Evolutionary conservation across 2,329 filamentous ascomycete genomes (phyloP), one percentile per base, ranked within the genome.

Genomic region (Alternaria sp.): DNA sequence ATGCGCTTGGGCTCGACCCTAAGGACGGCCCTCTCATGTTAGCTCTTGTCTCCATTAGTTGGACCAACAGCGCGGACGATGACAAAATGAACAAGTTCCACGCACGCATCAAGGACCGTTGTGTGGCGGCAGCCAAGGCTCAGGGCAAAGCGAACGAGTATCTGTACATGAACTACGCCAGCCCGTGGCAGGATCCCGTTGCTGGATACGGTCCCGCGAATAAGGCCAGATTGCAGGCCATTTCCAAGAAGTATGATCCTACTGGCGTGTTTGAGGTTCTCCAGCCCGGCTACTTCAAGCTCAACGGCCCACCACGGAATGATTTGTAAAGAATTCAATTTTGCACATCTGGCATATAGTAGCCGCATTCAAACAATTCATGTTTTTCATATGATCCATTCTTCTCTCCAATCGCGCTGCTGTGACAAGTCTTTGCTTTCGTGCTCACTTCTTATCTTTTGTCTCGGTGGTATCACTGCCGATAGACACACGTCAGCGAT

Each of bases 91-190:
- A 76, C 15, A 36, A 63, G 9, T 70, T 69, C 13, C 59, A 66
- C 17, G 59, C 62, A 7, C 64, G 57, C 4, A 59, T 77, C 47
- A 67, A 66, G 49, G 59, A 67, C 7, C 62, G 68, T 4, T 50
- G 52, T 2, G n/a, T 61, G 4, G 61, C 58, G 19, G 58, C 43
- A 6, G 67, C 66, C 1, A 61, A 62, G 15, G 62, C 54, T 0
- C 43, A 43, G 11, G 67, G 61, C 28, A 66, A 65, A 25, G 26
- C 56, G 5, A 43, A 40, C 23, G 43, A 61, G 3, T 67, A 79
- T 57, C 54, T 83, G 26, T 85, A 84, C 69, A 81, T 84, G 79
- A 85, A 85, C 66, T 84, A 85, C 62, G 83, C 80, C 10, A 79
- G 76, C 53, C 73, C 76, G 56, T 81, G 73, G 61, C 82, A 85